Percentiles rank a stretch among this genome's conserved stretches.
phyloP scores from a whole-genome alignment of 2,329 filamentous ascomycete genomes.

The Colletotrichum viniferum region DNA sequence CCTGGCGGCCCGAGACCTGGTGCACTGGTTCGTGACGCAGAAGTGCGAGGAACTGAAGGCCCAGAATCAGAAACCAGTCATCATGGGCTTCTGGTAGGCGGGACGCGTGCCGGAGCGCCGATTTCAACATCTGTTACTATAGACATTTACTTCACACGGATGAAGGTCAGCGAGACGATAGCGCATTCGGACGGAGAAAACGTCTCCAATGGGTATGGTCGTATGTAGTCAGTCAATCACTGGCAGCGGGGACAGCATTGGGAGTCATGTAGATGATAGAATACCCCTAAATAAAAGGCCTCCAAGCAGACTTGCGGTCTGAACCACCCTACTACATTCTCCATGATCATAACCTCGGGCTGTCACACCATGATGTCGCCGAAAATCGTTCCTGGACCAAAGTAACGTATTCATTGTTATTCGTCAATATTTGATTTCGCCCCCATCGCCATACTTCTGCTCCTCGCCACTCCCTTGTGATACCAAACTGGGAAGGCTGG shows the following conservation, averaged over 20 bases:
- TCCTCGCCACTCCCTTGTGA: neutral
- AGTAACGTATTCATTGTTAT: neutral
- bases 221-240: neutral
- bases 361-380: neutral
- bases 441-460: neutral
- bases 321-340: neutral
- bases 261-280: neutral
- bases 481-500: neutral
- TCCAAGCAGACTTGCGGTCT: neutral
- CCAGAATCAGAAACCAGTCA: neutral
- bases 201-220: neutral
- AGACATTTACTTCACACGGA: neutral
- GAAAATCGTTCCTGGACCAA: neutral
- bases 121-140: neutral
- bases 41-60: neutral
- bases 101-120: neutral
- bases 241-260: neutral
- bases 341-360: neutral
- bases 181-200: neutral
- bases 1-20: constrained; percentile 44
- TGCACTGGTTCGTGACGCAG: constrained; percentile 38
- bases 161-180: neutral
- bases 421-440: neutral
- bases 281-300: neutral
- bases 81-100: neutral